A percentile compares a stretch with the other conserved stretches of the same genome.
These are phyloP conservation scores for Saturnispora kantuleensis DNA, from an alignment of 805 yeast genomes.

Conservation along the genomic window DNA sequence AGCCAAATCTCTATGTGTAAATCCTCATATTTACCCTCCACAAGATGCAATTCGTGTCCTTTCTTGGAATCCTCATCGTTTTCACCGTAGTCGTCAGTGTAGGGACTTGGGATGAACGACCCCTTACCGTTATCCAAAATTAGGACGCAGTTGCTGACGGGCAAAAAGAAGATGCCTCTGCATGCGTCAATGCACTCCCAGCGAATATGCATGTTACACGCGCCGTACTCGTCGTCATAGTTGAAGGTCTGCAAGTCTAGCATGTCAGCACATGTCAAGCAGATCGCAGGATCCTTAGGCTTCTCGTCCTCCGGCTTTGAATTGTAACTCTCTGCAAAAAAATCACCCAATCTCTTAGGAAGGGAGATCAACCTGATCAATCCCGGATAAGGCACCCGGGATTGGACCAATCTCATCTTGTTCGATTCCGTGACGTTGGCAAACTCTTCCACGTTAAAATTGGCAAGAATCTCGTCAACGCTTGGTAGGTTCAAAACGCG, in stretches of 20 bases:
- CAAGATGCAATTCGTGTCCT: slow-evolving; percentile 62
- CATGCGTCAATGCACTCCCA: slow-evolving; percentile 52
- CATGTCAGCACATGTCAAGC: slow-evolving; percentile 69
- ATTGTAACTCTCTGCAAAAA: slow-evolving; percentile 53
- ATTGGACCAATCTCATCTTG: slow-evolving; percentile 9
- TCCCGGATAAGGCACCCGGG: slow-evolving; percentile 53
- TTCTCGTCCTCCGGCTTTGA: slow-evolving; percentile 28
- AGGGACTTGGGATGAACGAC: slow-evolving; percentile 76
- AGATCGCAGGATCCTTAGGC: slow-evolving; percentile 70
- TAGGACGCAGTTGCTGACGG: slow-evolving; percentile 56
- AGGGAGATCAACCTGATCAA: slow-evolving; percentile 48
- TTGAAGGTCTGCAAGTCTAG: slow-evolving; percentile 58
- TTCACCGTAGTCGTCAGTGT: slow-evolving; percentile 80
- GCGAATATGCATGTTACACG: slow-evolving; percentile 64
- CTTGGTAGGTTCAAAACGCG: slow-evolving; percentile 38
- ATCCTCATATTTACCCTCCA: slow-evolving; percentile 51
- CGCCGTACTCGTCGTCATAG: slow-evolving; percentile 51
- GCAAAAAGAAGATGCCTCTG: slow-evolving; percentile 64
- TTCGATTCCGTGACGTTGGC: slow-evolving; percentile 4
- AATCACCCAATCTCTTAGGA: slow-evolving; percentile 57
- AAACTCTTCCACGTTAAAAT: slow-evolving; percentile 13
- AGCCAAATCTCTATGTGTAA: slow-evolving; percentile 65
- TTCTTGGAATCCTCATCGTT: slow-evolving; percentile 63
- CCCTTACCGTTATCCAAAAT: slow-evolving; percentile 69
- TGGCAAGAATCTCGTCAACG: slow-evolving; percentile 21